Percentiles rank a stretch among this genome's conserved stretches.
phyloP scores from a whole-genome alignment of 2,329 filamentous ascomycete genomes.

The Colletotrichum orbiculare region DNA sequence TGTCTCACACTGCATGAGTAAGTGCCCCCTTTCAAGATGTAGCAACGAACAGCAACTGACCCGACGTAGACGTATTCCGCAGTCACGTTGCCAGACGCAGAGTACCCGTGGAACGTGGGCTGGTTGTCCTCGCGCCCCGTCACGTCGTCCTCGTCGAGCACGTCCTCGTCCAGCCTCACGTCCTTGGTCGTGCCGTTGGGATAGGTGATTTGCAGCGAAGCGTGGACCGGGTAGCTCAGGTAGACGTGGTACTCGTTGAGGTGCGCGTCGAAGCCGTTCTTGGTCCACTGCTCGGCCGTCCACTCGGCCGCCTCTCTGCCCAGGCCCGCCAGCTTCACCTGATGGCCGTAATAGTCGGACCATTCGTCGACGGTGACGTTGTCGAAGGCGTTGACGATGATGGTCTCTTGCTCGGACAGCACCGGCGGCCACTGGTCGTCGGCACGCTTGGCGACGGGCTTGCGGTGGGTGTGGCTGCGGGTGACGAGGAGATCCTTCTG shows the following conservation, averaged over 20 bases:
- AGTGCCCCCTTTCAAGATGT: accelerated
- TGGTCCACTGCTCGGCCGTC: conserved; percentile 50
- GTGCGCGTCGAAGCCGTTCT: conserved; percentile 48
- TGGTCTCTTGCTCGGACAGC: conserved; percentile 46
- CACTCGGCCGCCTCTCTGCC: conserved; percentile 52
- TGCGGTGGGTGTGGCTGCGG: conserved; percentile 46
- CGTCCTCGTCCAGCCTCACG: conserved; percentile 77
- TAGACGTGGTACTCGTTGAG: conserved; percentile 66
- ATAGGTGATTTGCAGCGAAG: conserved; percentile 57
- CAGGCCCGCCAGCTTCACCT: conserved; percentile 51
- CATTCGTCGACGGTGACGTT: conserved; percentile 51
- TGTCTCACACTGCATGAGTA: conserved; percentile 19
- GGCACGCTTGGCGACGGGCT: conserved; percentile 45
- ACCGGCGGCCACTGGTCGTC: conserved; percentile 49
- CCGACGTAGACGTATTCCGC: conserved; percentile 82
- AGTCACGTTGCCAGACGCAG: conserved; percentile 80
- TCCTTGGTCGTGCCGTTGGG: conserved; percentile 64
- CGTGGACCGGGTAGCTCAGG: conserved; percentile 69
- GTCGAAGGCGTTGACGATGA: conserved; percentile 50
- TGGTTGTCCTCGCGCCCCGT: conserved; percentile 75
- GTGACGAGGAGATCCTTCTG: conserved; percentile 43
- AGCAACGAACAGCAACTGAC: conserved; percentile 45
- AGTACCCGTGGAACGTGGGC: conserved; percentile 87
- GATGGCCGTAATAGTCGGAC: conserved; percentile 53
- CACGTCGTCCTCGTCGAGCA: conserved; percentile 79